Evolutionary conservation across 2,329 filamentous ascomycete genomes (phyloP).

Genomic region (Hypocreales sp.): DNA sequence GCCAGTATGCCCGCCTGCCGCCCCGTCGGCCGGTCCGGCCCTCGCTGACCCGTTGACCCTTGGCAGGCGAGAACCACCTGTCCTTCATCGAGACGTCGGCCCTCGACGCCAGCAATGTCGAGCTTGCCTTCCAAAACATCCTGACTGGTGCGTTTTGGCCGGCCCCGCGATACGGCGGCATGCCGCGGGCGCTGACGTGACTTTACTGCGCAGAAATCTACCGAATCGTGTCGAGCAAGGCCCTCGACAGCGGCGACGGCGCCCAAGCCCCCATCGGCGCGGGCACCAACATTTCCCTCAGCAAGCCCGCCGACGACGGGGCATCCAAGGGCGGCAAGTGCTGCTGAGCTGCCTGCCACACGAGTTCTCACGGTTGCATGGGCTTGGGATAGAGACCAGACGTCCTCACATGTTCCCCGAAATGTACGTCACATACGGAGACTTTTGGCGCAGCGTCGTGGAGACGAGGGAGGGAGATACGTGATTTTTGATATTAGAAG

Average conservation of each 20-base stretch:
- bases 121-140: constrained; percentile 98
- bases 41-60: constrained; percentile 4
- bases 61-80: constrained; percentile 81
- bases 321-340: constrained; percentile 69
- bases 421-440: constrained; percentile 18
- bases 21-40: background rate
- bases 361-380: constrained; percentile 9
- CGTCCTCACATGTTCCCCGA: constrained; percentile 17
- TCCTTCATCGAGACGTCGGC: constrained; percentile 99
- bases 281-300: constrained; percentile 73
- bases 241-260: constrained; percentile 76
- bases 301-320: constrained; percentile 63
- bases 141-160: constrained; percentile 59
- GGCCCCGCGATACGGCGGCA: background rate
- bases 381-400: constrained; percentile 16
- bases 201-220: constrained; percentile 68
- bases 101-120: constrained; percentile 96
- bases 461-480: constrained; percentile 19
- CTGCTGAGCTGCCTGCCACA: constrained; percentile 40
- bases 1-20: constrained; percentile 45
- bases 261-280: constrained; percentile 65
- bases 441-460: constrained; percentile 13
- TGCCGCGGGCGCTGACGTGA: constrained; percentile 1
- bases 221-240: constrained; percentile 96
- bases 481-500: constrained; percentile 22